Conservation (phyloP, 345 rosid species). For the Pistacia atlantica region DNA sequence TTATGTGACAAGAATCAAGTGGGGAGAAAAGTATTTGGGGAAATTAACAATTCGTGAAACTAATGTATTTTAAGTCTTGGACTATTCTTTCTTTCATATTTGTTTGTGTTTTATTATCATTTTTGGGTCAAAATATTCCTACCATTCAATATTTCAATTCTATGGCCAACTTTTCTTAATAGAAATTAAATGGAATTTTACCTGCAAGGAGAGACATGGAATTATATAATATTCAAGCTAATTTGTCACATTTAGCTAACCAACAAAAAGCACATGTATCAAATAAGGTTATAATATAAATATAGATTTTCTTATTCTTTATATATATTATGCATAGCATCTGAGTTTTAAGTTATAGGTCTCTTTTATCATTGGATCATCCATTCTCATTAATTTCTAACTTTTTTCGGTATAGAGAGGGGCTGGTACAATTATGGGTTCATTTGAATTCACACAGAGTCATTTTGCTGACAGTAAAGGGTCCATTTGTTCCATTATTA, state of each 20-base stretch:
- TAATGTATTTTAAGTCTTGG: slow-evolving; percentile 13
- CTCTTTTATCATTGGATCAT: no score
- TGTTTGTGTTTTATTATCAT: slow-evolving; percentile 16
- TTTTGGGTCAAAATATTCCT: slow-evolving; percentile 32
- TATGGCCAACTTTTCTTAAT: background rate
- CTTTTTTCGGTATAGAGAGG: no score
- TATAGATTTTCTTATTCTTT: no score
- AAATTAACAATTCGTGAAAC: slow-evolving; percentile 4
- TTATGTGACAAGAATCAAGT: slow-evolving; percentile 11
- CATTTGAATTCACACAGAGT: background rate
- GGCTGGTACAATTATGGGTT: background rate
- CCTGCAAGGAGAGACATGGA: background rate
- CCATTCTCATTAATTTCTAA: no score
- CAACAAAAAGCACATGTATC: no score
- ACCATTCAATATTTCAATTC: slow-evolving; percentile 7
- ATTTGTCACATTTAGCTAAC: background rate
- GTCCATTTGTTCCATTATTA: background rate
- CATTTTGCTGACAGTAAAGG: background rate
- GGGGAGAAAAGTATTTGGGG: background rate
- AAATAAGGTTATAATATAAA: no score
- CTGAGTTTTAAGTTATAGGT: no score
- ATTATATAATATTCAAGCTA: background rate
- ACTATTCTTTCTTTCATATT: background rate
- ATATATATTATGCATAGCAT: no score
- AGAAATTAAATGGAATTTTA: background rate